Conservation (phyloP, 108 stramenopile species). For the Fragilariopsis cylindrus region DNA sequence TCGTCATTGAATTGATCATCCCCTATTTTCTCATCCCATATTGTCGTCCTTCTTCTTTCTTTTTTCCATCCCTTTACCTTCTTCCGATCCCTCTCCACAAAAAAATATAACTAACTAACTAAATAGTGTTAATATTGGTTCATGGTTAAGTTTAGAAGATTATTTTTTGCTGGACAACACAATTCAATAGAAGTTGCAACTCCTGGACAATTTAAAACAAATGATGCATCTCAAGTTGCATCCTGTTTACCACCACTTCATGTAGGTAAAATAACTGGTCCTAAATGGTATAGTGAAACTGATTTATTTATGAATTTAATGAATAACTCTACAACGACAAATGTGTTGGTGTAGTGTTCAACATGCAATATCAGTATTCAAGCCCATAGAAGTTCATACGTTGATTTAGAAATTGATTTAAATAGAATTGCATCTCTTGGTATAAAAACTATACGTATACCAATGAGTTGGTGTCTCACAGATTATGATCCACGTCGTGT, state of each 20-base stretch:
- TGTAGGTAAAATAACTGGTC: slow-evolving; percentile 49
- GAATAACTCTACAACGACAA: background rate
- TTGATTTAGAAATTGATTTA: slow-evolving; percentile 66
- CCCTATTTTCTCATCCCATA: too few relatives aligned
- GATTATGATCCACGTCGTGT: slow-evolving; percentile 50
- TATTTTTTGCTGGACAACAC: slow-evolving; percentile 70
- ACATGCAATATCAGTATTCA: slow-evolving; percentile 54
- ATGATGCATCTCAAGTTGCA: slow-evolving; percentile 40
- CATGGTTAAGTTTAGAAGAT: slow-evolving; percentile 83
- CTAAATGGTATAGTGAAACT: slow-evolving; percentile 74
- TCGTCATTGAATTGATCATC: too few relatives aligned
- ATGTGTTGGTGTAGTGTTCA: slow-evolving; percentile 21
- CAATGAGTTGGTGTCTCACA: slow-evolving; percentile 76
- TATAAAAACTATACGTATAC: slow-evolving; percentile 60
- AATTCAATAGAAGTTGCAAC: slow-evolving; percentile 74
- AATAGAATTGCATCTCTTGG: slow-evolving; percentile 45
- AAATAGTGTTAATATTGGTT: slow-evolving; percentile 60
- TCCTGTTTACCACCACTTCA: slow-evolving; percentile 70
- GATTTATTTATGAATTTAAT: slow-evolving; percentile 57
- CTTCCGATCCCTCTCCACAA: slow-evolving; percentile 5
- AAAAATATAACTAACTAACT: slow-evolving; percentile 37
- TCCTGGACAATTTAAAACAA: slow-evolving; percentile 15
- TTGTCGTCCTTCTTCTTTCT: too few relatives aligned
- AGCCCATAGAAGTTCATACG: slow-evolving; percentile 55
- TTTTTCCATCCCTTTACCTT: too few relatives aligned